These are phyloP conservation scores for Xerocomus cyaneibrunnescens DNA, from an alignment of 1,284 basidiomycete genomes.

Conservation along the genomic window DNA sequence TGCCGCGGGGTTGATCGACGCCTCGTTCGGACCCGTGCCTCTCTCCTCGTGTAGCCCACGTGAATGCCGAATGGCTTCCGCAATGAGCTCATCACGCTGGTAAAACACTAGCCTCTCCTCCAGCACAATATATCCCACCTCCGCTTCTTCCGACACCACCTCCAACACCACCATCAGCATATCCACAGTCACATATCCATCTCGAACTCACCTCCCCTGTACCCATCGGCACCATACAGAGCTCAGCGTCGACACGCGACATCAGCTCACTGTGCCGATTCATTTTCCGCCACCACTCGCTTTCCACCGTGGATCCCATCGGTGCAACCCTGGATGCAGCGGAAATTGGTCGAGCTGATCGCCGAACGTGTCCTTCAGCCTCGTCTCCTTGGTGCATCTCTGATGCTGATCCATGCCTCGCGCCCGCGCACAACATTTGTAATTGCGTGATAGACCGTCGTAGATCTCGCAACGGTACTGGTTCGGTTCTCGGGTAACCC, in stretches of 20 bases:
- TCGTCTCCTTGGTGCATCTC: conserved; percentile 27
- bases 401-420: conserved; percentile 34
- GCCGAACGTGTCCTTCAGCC: conserved; percentile 30
- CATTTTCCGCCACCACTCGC: conserved; percentile 31
- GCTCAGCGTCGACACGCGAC: conserved; percentile 56
- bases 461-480: conserved; percentile 50
- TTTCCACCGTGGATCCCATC: conserved; percentile 17
- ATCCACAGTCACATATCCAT: not conserved
- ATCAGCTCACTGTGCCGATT: conserved; percentile 42
- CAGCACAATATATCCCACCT: conserved; percentile 53
- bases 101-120: conserved; percentile 31
- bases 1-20: conserved; percentile 35
- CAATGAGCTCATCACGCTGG: conserved; percentile 49
- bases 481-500: conserved; percentile 40
- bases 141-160: conserved; percentile 53
- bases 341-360: conserved; percentile 37
- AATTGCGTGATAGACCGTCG: conserved; percentile 57
- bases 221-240: conserved; percentile 41
- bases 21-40: conserved; percentile 31
- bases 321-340: conserved; percentile 29
- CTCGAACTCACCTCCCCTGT: conserved; percentile 44
- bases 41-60: conserved; percentile 41
- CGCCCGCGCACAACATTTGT: conserved; percentile 49
- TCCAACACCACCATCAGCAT: conserved; percentile 25
- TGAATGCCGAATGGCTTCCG: conserved; percentile 44